Conservation (phyloP, 768 basidiomycete genomes). For the Termitomyces eurrhizus region DNA sequence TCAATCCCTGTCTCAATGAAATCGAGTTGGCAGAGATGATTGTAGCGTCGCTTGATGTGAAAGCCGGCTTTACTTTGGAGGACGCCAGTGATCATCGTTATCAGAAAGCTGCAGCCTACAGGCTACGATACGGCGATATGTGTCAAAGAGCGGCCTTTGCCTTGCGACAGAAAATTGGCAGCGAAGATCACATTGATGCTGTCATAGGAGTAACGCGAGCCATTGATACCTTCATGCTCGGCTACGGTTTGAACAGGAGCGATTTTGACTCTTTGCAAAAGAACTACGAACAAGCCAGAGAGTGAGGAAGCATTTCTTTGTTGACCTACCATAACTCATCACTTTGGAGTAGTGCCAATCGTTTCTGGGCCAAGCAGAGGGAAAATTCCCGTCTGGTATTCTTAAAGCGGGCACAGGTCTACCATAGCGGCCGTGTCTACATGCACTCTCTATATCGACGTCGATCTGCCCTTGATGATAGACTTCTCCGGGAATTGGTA, state of each 20-base stretch:
- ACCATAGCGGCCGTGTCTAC: conserved; percentile 72
- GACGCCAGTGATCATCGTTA: conserved; percentile 75
- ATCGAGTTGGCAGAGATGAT: conserved; percentile 69
- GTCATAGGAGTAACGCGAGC: conserved; percentile 68
- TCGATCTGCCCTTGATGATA: conserved; percentile 72
- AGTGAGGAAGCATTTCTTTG: conserved; percentile 35
- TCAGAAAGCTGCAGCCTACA: conserved; percentile 53
- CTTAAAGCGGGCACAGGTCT: conserved; percentile 74
- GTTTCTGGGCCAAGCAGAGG: conserved; percentile 68
- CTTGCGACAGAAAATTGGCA: conserved; percentile 55
- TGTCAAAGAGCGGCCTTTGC: conserved; percentile 64
- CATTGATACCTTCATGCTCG: conserved; percentile 72
- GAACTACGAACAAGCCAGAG: conserved; percentile 56
- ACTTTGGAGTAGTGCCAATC: conserved; percentile 45
- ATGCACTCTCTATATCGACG: conserved; percentile 74
- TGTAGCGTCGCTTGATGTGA: conserved; percentile 60
- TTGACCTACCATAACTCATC: background rate
- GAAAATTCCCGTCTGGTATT: conserved; percentile 72
- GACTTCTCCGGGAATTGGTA: conserved; percentile 59
- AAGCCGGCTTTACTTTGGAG: conserved; percentile 70
- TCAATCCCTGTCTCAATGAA: conserved; percentile 57
- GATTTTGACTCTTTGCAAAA: conserved; percentile 65
- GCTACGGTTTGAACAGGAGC: conserved; percentile 58
- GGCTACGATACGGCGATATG: conserved; percentile 62
- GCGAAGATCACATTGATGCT: conserved; percentile 86